These are phyloP conservation scores for Neurospora sp. DNA, from an alignment of 2,329 filamentous ascomycete genomes.

Conservation along the genomic window DNA sequence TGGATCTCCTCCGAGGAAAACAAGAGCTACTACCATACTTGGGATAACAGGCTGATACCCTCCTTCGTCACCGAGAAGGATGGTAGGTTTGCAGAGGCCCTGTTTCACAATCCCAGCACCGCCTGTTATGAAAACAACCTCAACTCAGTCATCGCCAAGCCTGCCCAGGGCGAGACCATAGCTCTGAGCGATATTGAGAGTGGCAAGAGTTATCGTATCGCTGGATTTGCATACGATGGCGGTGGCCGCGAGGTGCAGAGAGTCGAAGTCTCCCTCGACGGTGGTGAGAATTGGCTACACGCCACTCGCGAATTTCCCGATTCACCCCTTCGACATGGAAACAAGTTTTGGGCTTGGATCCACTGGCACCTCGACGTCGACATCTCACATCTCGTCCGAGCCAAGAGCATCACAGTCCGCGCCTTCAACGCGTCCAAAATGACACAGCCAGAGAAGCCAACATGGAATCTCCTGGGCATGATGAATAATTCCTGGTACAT, in stretches of 20 bases:
- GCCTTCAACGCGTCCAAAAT: slow-evolving; percentile 18
- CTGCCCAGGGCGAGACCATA: slow-evolving; percentile 35
- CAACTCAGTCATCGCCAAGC: slow-evolving; percentile 36
- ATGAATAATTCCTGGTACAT: slow-evolving; percentile 45
- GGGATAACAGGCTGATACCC: slow-evolving; percentile 42
- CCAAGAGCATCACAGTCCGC: slow-evolving; percentile 33
- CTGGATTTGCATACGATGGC: slow-evolving; percentile 39
- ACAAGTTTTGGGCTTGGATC: slow-evolving; percentile 44
- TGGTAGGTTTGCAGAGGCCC: slow-evolving; percentile 33
- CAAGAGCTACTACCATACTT: slow-evolving; percentile 37
- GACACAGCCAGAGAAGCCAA: slow-evolving; percentile 4
- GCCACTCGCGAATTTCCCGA: slow-evolving; percentile 31
- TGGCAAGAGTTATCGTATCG: slow-evolving; percentile 31
- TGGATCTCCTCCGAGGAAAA: slow-evolving; percentile 32
- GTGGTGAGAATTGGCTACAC: slow-evolving; percentile 32
- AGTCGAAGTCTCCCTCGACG: slow-evolving; percentile 38
- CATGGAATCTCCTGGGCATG: slow-evolving; percentile 30
- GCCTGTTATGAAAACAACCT: slow-evolving; percentile 38
- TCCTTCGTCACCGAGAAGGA: slow-evolving; percentile 38
- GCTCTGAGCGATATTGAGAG: slow-evolving; percentile 25
- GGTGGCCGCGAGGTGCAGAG: slow-evolving; percentile 38
- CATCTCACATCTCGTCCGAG: slow-evolving; percentile 30
- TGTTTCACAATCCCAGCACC: slow-evolving; percentile 39
- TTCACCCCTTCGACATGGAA: slow-evolving; percentile 37
- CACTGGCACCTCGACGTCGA: slow-evolving; percentile 42